These are phyloP conservation scores for Magnolia sinica DNA, from an alignment of 164 flowering plant genomes.

Conservation along the genomic window DNA sequence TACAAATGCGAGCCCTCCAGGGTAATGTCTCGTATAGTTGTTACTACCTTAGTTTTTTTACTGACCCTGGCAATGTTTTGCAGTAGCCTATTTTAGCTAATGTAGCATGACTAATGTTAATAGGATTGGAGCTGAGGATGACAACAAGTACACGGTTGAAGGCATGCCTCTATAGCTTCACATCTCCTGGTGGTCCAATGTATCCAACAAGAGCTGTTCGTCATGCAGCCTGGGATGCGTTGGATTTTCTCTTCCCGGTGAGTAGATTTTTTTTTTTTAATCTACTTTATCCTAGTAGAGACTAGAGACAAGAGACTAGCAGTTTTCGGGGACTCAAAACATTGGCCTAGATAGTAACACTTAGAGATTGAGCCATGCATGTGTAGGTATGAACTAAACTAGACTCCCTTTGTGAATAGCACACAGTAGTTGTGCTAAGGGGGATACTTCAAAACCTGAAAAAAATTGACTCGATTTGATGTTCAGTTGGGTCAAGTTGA, in stretches of 20 bases:
- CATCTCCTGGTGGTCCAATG: slow-evolving; percentile 99
- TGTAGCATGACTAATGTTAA: slow-evolving; percentile 3
- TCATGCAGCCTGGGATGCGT: slow-evolving; percentile 95
- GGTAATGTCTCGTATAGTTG: slow-evolving; percentile 34
- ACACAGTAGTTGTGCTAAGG: no score
- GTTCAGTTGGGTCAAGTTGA: no score
- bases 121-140: slow-evolving; percentile 95
- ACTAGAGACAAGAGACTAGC: background rate
- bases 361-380: no score
- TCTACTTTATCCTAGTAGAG: background rate
- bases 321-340: no score
- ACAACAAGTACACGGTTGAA: slow-evolving; percentile 88
- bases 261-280: slow-evolving; percentile 23
- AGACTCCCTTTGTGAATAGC: no score
- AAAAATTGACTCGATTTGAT: no score
- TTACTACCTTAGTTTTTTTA: background rate
- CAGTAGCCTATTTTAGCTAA: slow-evolving; percentile 1
- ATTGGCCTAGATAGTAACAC: no score
- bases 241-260: slow-evolving; percentile 90
- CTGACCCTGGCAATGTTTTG: background rate
- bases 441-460: no score
- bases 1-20: slow-evolving; percentile 65
- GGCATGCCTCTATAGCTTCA: slow-evolving; percentile 95
- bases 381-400: no score
- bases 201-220: slow-evolving; percentile 98